Conservation (phyloP, 768 basidiomycete genomes). For the Symmetrospora coprosmae region DNA sequence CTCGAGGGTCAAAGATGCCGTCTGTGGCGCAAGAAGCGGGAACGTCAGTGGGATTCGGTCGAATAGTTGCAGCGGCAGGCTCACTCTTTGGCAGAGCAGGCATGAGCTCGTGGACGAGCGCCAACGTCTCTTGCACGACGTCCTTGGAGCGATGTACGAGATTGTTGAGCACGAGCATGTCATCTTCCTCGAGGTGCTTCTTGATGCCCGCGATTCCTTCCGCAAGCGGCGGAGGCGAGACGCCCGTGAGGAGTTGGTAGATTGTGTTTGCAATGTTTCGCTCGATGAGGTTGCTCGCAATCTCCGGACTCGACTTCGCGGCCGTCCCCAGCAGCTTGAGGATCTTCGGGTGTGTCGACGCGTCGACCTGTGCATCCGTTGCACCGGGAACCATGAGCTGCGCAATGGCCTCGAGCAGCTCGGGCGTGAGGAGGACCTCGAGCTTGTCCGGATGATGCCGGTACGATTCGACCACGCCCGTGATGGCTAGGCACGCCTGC, state of each 20-base stretch:
- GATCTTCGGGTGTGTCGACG: conserved; percentile 73
- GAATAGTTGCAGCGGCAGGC: conserved; percentile 20
- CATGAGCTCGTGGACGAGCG: conserved; percentile 75
- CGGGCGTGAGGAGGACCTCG: conserved; percentile 60
- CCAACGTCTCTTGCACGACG: conserved; percentile 84
- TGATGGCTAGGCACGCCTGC: conserved; percentile 85
- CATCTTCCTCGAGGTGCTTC: conserved; percentile 49
- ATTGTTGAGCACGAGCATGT: conserved; percentile 97
- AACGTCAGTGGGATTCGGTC: neutral
- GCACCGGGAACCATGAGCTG: conserved; percentile 28
- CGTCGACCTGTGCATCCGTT: conserved; percentile 38
- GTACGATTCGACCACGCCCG: conserved; percentile 84
- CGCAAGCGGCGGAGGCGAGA: conserved; percentile 50
- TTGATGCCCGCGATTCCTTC: conserved; percentile 28
- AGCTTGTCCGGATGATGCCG: conserved; percentile 71
- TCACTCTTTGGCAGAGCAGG: conserved; percentile 83
- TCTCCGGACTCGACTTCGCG: conserved; percentile 72
- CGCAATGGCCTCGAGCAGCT: conserved; percentile 43
- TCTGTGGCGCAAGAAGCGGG: conserved; percentile 42
- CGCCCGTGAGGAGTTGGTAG: conserved; percentile 90
- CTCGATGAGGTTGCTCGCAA: conserved; percentile 70
- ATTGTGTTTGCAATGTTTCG: conserved; percentile 82
- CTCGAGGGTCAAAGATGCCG: conserved; percentile 73
- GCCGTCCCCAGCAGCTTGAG: conserved; percentile 76
- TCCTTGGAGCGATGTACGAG: conserved; percentile 92